A percentile compares a stretch with the other conserved stretches of the same genome.
Evolutionary conservation across 495 filamentous ascomycete species (phyloP).

Genomic region (Hypoxylon fuscum): DNA sequence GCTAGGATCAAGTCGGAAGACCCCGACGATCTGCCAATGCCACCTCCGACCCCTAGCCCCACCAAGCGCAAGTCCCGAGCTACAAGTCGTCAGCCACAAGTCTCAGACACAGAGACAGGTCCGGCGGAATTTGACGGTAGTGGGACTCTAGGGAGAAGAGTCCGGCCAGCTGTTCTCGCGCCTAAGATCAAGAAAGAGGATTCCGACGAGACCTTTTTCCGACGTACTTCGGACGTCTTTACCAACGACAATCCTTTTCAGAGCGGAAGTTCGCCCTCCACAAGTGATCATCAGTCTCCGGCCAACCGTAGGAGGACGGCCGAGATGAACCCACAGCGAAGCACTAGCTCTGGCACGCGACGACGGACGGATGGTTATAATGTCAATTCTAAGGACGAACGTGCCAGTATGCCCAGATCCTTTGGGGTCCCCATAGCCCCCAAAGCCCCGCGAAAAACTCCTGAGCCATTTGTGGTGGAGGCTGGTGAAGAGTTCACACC

Average conservation of each 20-base stretch:
- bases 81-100: conserved; percentile 53
- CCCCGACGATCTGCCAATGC: conserved; percentile 47
- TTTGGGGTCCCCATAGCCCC: conserved; percentile 57
- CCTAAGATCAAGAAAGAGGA: conserved; percentile 59
- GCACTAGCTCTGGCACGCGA: conserved; percentile 44
- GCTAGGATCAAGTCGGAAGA: conserved; percentile 60
- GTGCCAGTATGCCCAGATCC: conserved; percentile 48
- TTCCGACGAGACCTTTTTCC: conserved; percentile 53
- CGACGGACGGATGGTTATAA: conserved; percentile 47
- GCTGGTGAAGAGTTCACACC: conserved; percentile 93
- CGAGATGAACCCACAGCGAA: conserved; percentile 39
- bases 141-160: conserved; percentile 36
- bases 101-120: conserved; percentile 62
- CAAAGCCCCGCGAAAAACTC: conserved; percentile 22
- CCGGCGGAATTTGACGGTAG: conserved; percentile 54
- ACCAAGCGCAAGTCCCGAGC: conserved; percentile 62
- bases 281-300: conserved; percentile 51
- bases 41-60: conserved; percentile 52
- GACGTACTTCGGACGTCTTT: conserved; percentile 67
- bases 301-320: conserved; percentile 51
- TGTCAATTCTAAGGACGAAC: conserved; percentile 32
- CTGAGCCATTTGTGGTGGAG: conserved; percentile 56
- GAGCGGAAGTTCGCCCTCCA: conserved; percentile 67
- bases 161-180: conserved; percentile 42
- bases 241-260: conserved; percentile 94